These are phyloP conservation scores for Solanum etuberosum DNA, from an alignment of 257 asterid species.

Conservation along the genomic window DNA sequence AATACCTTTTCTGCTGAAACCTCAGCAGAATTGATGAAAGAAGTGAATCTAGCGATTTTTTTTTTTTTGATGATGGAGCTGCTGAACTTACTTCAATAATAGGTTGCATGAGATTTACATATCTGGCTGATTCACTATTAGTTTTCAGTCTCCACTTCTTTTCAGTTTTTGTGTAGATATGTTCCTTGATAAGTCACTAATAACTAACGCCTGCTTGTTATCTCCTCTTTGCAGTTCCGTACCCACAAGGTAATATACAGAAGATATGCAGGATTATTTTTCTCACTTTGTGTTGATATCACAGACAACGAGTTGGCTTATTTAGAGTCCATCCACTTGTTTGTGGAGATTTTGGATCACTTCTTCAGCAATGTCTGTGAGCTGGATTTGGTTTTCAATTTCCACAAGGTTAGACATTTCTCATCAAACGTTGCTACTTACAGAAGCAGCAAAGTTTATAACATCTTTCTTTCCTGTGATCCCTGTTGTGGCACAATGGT, in stretches of 20 bases:
- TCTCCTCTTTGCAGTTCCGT: conserved; percentile 54
- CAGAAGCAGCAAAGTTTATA: background rate
- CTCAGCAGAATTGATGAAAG: background rate
- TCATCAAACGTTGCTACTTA: background rate
- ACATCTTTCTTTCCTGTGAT: background rate
- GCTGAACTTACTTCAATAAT: background rate
- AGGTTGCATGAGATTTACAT: background rate
- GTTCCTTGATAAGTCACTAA: background rate
- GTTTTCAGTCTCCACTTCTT: background rate
- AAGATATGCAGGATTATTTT: conserved; percentile 93
- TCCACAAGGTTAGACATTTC: conserved; percentile 70
- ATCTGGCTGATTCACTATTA: background rate
- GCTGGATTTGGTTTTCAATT: conserved; percentile 89
- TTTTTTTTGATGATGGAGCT: background rate
- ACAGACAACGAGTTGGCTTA: conserved; percentile 91
- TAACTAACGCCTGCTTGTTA: background rate
- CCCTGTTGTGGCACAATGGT: background rate
- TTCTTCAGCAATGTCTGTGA: conserved; percentile 97
- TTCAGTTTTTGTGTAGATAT: background rate
- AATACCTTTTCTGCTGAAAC: background rate
- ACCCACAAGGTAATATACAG: conserved; percentile 94
- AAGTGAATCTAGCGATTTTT: background rate
- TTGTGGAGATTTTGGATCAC: conserved; percentile 96
- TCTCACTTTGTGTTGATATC: conserved; percentile 91
- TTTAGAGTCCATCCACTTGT: conserved; percentile 85